Evolutionary conservation across 768 basidiomycete genomes (phyloP), one percentile per base, ranked within the genome.

Genomic region (Pleurotus tuber-regium): DNA sequence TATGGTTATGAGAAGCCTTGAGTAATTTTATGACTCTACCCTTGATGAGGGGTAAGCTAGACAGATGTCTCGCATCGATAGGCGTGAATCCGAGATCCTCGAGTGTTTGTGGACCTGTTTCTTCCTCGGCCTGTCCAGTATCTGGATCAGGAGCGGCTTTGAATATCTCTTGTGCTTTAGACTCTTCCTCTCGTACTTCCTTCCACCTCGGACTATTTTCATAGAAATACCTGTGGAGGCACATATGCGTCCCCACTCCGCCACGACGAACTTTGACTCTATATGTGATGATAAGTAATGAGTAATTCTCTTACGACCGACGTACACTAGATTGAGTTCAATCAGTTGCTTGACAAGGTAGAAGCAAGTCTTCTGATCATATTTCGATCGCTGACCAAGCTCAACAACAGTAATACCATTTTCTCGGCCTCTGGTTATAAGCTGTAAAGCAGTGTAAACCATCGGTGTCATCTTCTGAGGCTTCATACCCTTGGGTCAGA

Each of bases 361-460:
- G 64, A 90, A 91, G 56, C 90, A 90, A 1, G 89, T 88, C 67
- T 93, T 94, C 63, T 90, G 89, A 62, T 93, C 92, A 60, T 95
- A 92, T 43, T 80, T 82, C 8, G 92, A 86, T 60, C 80, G 75
- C 58, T 82, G 82, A 21, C 89, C 88, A 11, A 96, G 75, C 26
- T 88, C 80, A 10, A 92, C 81, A 40, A 89, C 84, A 5, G 89
- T 86, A 12, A 90, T 78, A 9, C 92, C 92, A 16, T 77, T 70
- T 52, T 89, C 86, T 53, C 92, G 72, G 2, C 87, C 89, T 30
- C 89, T 79, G n/a, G 90, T 86, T 57, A 96, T 83, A 38, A 92
- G 73, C 62, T 94, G 91, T 11, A 96, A 77, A 4, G 86, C 83
- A 12, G 83, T 81, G 63, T 92, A 95, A 2, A 93, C 88, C 83